Evolutionary conservation across 2,329 filamentous ascomycete genomes (phyloP).

Genomic region (Stromatinia cepivora): DNA sequence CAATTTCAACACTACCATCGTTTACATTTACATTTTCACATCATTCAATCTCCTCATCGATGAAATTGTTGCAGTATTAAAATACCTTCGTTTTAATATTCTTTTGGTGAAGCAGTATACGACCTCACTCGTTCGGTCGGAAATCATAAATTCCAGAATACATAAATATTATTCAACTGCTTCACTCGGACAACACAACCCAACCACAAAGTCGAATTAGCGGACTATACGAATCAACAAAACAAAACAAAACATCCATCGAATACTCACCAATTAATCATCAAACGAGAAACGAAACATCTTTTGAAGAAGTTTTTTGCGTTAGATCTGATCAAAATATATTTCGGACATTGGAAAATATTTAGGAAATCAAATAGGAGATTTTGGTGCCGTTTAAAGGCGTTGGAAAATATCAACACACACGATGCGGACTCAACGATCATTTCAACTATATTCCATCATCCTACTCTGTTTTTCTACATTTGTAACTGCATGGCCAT

Average conservation of each 20-base stretch:
- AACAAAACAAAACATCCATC: constrained; percentile 1
- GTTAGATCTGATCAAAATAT: neutral
- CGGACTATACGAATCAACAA: constrained; percentile 1
- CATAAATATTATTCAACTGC: constrained; percentile 1
- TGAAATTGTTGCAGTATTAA: neutral
- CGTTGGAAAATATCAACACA: constrained; percentile 31
- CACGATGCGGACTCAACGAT: constrained; percentile 52
- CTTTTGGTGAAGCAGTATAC: neutral
- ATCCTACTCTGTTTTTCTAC: constrained; percentile 55
- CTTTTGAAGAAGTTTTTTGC: neutral
- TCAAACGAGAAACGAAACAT: neutral
- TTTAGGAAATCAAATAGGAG: neutral
- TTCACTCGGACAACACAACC: constrained; percentile 1
- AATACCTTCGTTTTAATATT: constrained; percentile 6
- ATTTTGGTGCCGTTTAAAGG: constrained; percentile 8
- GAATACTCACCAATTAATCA: neutral
- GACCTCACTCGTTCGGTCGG: constrained; percentile 22
- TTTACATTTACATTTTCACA: neutral
- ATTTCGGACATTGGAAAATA: neutral
- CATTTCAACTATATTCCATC: constrained; percentile 50
- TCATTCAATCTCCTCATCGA: neutral
- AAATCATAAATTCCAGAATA: too few species aligned
- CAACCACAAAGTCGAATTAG: neutral
- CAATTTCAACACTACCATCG: neutral
- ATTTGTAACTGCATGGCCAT: constrained; percentile 49